Evolutionary conservation across 2,329 filamentous ascomycete genomes (phyloP).

Genomic region (Chaetomium strumarium): DNA sequence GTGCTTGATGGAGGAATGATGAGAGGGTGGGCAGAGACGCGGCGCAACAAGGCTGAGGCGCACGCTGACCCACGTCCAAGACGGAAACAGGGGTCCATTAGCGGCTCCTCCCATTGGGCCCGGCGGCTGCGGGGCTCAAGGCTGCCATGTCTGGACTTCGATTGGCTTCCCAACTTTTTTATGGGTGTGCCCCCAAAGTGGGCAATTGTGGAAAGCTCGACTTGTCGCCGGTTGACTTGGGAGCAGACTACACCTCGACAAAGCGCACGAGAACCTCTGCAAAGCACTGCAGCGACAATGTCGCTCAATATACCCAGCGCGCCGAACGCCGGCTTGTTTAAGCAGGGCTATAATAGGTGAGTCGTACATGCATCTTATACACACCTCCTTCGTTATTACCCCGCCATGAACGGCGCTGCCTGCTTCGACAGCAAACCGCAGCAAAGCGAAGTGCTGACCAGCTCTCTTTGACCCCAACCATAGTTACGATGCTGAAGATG

Average conservation of each 20-base stretch:
- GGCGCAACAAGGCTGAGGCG: slow-evolving; percentile 22
- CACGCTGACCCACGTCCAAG: not conserved
- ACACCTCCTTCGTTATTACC: slow-evolving; percentile 25
- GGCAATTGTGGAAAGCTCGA: slow-evolving; percentile 15
- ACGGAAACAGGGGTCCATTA: not conserved
- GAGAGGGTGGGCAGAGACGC: not conserved
- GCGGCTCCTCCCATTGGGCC: slow-evolving; percentile 11
- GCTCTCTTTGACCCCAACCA: slow-evolving; percentile 20
- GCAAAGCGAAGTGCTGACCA: slow-evolving; percentile 26
- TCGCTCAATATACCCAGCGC: slow-evolving; percentile 94
- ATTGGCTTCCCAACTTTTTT: slow-evolving; percentile 22
- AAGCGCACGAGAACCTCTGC: slow-evolving; percentile 6
- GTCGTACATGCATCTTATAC: slow-evolving; percentile 25
- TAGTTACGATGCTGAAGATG: slow-evolving; percentile 99
- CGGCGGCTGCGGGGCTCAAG: slow-evolving; percentile 17
- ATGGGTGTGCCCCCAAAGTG: slow-evolving; percentile 13
- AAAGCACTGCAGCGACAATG: slow-evolving; percentile 53
- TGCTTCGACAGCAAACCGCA: not conserved
- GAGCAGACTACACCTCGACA: slow-evolving; percentile 6
- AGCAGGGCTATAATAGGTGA: slow-evolving; percentile 93
- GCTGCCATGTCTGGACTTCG: slow-evolving; percentile 22
- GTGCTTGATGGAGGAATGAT: no score
- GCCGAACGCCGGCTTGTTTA: slow-evolving; percentile 90
- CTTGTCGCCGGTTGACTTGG: slow-evolving; percentile 1
- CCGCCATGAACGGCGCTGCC: slow-evolving; percentile 18